Conservation (phyloP, 352 stramenopile species). For the Globisporangium nodosum region DNA sequence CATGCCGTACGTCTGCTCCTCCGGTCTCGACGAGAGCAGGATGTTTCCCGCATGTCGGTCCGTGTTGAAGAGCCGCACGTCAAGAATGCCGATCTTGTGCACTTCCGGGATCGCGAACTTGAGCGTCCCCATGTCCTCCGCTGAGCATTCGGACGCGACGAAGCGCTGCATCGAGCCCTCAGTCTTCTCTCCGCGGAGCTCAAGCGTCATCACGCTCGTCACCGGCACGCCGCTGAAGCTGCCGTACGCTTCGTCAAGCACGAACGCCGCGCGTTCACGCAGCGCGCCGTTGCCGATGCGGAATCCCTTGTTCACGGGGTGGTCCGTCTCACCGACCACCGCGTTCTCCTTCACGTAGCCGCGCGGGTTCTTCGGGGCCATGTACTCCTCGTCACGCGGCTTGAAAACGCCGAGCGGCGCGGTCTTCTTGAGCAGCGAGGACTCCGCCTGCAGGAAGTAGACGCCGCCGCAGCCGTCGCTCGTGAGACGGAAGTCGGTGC, state of each 20-base stretch:
- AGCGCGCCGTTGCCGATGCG: constrained; percentile 80
- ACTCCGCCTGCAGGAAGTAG: constrained; percentile 46
- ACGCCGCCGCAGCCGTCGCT: constrained; percentile 75
- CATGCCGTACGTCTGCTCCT: constrained; percentile 77
- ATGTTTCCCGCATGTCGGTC: constrained; percentile 88
- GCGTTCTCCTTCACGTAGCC: constrained; percentile 88
- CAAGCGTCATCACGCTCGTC: constrained; percentile 71
- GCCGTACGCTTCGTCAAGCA: constrained; percentile 73
- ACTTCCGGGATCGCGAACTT: constrained; percentile 83
- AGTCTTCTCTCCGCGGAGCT: constrained; percentile 57
- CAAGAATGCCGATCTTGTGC: constrained; percentile 87
- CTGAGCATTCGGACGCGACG: constrained; percentile 73
- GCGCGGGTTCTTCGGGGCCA: constrained; percentile 97
- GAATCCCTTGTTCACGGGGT: constrained; percentile 84
- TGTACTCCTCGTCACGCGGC: constrained; percentile 98
- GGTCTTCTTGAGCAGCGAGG: constrained; percentile 14
- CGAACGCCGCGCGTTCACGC: constrained; percentile 78
- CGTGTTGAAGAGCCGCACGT: constrained; percentile 87
- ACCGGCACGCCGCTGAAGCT: constrained; percentile 81
- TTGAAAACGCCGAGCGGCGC: constrained; percentile 92
- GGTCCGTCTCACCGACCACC: constrained; percentile 70
- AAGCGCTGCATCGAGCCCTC: constrained; percentile 86
- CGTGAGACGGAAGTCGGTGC: constrained; percentile 53
- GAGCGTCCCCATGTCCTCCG: constrained; percentile 84
- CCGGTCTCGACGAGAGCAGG: constrained; percentile 41